Evolutionary conservation across 305 asterid genomes (phyloP).

Genomic region (Fraxinus baroniana): DNA sequence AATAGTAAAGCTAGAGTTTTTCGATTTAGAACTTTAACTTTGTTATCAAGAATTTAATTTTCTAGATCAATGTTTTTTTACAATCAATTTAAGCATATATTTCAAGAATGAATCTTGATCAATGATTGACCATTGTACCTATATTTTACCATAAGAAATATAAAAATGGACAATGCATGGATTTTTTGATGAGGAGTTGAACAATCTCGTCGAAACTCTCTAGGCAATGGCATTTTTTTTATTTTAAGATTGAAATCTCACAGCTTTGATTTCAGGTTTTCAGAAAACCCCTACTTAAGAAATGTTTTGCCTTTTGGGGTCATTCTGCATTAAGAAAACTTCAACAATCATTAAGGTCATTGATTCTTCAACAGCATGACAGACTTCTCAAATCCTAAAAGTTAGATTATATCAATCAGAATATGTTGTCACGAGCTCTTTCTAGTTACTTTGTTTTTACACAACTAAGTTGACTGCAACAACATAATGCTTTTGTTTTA

Average conservation of each 20-base stretch:
- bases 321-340: background rate
- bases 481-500: background rate
- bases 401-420: background rate
- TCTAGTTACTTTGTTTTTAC: background rate
- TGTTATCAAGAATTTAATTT: background rate
- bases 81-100: background rate
- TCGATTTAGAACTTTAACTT: conserved; percentile 16
- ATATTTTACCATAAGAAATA: background rate
- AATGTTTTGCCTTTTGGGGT: background rate
- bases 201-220: background rate
- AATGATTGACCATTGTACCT: background rate
- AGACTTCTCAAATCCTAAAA: background rate
- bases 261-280: background rate
- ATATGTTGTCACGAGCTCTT: background rate
- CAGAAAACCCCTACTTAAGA: background rate
- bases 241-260: background rate
- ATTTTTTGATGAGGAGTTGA: background rate
- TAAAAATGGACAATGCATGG: background rate
- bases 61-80: background rate
- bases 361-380: background rate
- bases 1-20: background rate
- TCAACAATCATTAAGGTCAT: background rate
- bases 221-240: background rate
- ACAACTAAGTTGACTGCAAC: background rate
- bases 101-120: conserved; percentile 9